Percentiles rank a stretch among this genome's conserved stretches.
Conservation (phyloP, 352 stramenopile genomes). For the Elongisporangium senticosum region DNA sequence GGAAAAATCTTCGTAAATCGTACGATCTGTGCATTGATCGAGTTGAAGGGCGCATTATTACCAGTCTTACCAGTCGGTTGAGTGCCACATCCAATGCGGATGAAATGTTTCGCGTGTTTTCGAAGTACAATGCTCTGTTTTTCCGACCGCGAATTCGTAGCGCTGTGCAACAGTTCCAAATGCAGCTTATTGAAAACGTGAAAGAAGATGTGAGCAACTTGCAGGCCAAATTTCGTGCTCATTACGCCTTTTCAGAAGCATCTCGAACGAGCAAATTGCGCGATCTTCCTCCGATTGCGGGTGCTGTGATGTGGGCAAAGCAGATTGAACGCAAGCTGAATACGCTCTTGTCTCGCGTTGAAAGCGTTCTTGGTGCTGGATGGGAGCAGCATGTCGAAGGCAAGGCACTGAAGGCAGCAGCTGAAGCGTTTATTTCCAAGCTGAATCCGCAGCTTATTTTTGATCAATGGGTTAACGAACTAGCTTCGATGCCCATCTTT, state of each 20-base stretch:
- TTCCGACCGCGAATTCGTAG: slow-evolving; percentile 92
- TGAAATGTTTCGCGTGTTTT: slow-evolving; percentile 97
- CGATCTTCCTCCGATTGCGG: slow-evolving; percentile 97
- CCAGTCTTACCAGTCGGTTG: slow-evolving; percentile 83
- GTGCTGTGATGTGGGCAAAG: slow-evolving; percentile 99
- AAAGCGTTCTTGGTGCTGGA: slow-evolving; percentile 94
- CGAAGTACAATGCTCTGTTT: slow-evolving; percentile 98
- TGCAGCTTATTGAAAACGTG: slow-evolving; percentile 98
- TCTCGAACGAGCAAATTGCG: slow-evolving; percentile 92
- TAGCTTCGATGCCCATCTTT: slow-evolving; percentile 88
- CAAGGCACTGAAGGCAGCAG: slow-evolving; percentile 91
- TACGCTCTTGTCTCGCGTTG: slow-evolving; percentile 93
- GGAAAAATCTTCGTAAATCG: slow-evolving; percentile 83
- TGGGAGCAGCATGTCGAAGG: slow-evolving; percentile 98
- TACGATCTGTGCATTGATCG: slow-evolving; percentile 91
- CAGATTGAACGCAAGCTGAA: slow-evolving; percentile 99
- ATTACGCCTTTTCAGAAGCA: slow-evolving; percentile 96
- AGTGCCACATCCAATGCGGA: slow-evolving; percentile 89
- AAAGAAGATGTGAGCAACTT: slow-evolving; percentile 95
- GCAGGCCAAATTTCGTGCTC: slow-evolving; percentile 91
- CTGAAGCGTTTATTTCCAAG: slow-evolving; percentile 83
- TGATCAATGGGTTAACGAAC: slow-evolving; percentile 91
- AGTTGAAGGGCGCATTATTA: slow-evolving; percentile 90
- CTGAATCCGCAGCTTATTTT: slow-evolving; percentile 92
- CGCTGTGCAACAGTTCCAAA: slow-evolving; percentile 98